Base-by-base conservation (phyloP, 2,329 filamentous ascomycete genomes). In the Fusarium vanettenii region DNA sequence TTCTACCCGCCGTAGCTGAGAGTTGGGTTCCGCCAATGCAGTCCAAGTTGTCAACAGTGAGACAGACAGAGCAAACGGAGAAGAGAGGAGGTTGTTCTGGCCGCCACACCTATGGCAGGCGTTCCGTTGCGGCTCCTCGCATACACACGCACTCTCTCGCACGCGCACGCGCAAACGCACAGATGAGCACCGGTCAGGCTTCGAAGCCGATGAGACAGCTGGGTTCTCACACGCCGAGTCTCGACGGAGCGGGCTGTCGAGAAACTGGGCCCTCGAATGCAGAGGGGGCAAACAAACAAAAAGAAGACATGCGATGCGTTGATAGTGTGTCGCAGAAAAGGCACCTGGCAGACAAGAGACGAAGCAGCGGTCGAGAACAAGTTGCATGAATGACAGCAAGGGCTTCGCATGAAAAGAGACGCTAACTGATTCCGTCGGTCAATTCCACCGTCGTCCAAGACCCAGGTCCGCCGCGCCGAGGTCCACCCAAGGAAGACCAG, bases 381-480 rank as follows among this genome's bases (percentile, higher is more conserved):
- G 60, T 66, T 70, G 72, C 72, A 74, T 75, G 72, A 75, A 74
- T 74, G 64, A 72, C 64, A 72, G 64, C 71, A 69, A 75, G 45
- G 64, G 59, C 61, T 63, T 63, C 41, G 69, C 69, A 67, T 73
- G 55, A 64, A 61, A 70, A 61, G 45, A 52, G 43, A 59, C 45
- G 72, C 72, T 73, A 74, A 69, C 72, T 74, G 27, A 70, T 72
- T 73, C 48, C 69, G 72, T 74, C 72, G 69, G 72, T 64, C 61
- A 75, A 70, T 74, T 72, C 72, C 72, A 70, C 55, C 64, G 64
- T 66, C 62, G 60, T 64, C 35, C 60, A 74, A 69, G 59, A 41
- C 52, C 69, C 62, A 50, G 72, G 71, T 67, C 72, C 65, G 69
- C 69, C 69, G 69, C 72, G 68, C 65, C 62, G 48, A 75, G 72